Base-by-base conservation (phyloP, 2,329 filamentous ascomycete genomes). In the Paraphaeosphaeria minitans region DNA sequence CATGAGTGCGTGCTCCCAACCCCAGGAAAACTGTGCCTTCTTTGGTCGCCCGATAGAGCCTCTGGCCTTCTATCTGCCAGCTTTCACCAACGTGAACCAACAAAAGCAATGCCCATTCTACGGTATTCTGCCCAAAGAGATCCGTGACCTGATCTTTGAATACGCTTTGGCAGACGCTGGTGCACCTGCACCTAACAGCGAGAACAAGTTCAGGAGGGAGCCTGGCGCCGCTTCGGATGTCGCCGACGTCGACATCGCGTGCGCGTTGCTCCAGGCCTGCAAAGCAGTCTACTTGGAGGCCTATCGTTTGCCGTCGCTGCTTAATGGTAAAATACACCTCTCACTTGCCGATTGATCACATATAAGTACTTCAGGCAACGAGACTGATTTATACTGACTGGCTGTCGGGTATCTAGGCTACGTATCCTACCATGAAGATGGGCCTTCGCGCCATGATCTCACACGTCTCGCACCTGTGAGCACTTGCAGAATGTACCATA, bases 231-330 rank as follows among this genome's bases (percentile, higher is more conserved):
- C 31, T 14, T 16, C 29, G 13, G 41, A 2, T 8, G 29, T 55
- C 3, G 31, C 57, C 14, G 10, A 39, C 2, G 49, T 47, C 5
- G 62, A 67, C 29, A 57, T 59, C 1, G 62, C 66, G 7, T n/a
- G 56, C 12, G 55, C 58, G 3, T 52, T 69, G 1, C 60, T 70
- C 1, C 29, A 41, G 4, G 63, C 68, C 8, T 72, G 67, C 50
- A 61, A 60, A 13, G 66, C 63, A 5, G 50, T 69, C 0, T 70
- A 70, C 42, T 37, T 66, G 1, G 69, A 72, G 24, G 66, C 69
- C 1, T 70, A 61, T 21, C 22, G 45, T 0, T 54, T 64, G 1
- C 64, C 69, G 2, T 27, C 66, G 12, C 48, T 43, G 1, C 53
- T 69, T 0, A 69, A 69, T 55, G 53, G 53, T 55, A 55, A 5